Base-by-base conservation (phyloP, 2,329 filamentous ascomycete species). In the Microthyrium microscopicum region DNA sequence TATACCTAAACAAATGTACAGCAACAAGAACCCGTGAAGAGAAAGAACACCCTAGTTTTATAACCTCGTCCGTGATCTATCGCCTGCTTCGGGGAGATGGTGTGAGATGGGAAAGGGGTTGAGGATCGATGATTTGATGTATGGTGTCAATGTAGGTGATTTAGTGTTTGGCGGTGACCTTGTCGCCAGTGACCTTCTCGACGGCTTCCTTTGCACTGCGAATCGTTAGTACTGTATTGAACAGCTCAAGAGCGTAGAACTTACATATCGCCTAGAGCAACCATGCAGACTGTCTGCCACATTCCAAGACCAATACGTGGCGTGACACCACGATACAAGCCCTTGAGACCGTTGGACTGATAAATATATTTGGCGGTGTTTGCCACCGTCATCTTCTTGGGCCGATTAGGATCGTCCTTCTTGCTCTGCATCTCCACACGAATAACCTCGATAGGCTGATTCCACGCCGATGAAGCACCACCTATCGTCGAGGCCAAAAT, bases 241-340 rank as follows among this genome's bases (percentile, higher is more conserved):
- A 22, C 5, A 32, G 32, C 9, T 13, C 6, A 30, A 5, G 11
- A 29, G 40, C 36, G 26, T 21, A 39, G 33, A 46, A 73, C 83
- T 67, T 63, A 91, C 84, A 92, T 85, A 64, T 95, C 89, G 62
- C 89, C 89, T 59, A 95, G 69, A 52, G 87, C 89, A 61, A 98
- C 89, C 89, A 98, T 98, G 70, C 89, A 98, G 52, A 98, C 79
- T 41, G 89, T 98, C 70, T 98, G 89, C 89, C 89, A 98, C 64
- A 98, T 73, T 54, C 89, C 78, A 43, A 98, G 75, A 47, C 85
- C 85, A 55, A 98, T 85, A 57, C 89, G 77, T 48, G 89, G 89
- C 46, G 83, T 69, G 42, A 98, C 87, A 53, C 89, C 89, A 53
- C 89, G 82, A 70, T 98, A 98, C 44, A 98, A 68, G 52, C 89